Conservation (phyloP, 2,329 filamentous ascomycete genomes). For the Aspergillus texensis region DNA sequence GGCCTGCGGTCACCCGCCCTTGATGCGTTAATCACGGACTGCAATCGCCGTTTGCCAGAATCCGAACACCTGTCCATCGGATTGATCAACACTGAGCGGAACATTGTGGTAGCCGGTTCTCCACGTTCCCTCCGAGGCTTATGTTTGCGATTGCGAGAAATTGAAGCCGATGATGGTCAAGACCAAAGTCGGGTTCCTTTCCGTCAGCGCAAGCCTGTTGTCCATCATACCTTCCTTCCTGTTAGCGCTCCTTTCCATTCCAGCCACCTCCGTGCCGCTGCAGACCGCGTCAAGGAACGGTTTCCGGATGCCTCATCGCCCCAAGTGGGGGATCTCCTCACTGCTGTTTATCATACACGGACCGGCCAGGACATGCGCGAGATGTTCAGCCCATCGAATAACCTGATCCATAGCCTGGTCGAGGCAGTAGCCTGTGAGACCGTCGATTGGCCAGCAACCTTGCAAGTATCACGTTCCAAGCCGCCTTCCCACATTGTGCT, state of each 20-base stretch:
- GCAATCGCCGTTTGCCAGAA: constrained; percentile 28
- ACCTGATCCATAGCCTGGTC: background rate
- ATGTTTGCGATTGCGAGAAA: background rate
- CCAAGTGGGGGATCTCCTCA: background rate
- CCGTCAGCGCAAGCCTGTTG: constrained; percentile 31
- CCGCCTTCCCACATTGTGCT: background rate
- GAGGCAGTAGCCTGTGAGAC: background rate
- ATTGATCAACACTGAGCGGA: constrained; percentile 33
- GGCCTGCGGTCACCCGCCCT: background rate
- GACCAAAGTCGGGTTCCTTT: constrained; percentile 31
- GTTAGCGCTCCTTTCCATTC: constrained; percentile 46
- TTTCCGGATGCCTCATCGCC: background rate
- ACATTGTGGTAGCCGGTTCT: constrained; percentile 35
- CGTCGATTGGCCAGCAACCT: background rate
- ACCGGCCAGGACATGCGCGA: constrained; percentile 1
- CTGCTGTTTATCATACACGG: background rate
- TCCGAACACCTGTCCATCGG: constrained; percentile 26
- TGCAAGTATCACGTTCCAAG: background rate
- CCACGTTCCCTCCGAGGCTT: constrained; percentile 25
- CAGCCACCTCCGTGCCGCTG: constrained; percentile 30
- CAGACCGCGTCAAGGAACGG: background rate
- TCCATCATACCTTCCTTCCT: constrained; percentile 38
- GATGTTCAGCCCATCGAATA: background rate
- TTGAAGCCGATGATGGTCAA: background rate
- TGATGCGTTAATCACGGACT: constrained; percentile 17